Evolutionary conservation across 257 asterid species (phyloP).

Genomic region (Solanum tarijense): DNA sequence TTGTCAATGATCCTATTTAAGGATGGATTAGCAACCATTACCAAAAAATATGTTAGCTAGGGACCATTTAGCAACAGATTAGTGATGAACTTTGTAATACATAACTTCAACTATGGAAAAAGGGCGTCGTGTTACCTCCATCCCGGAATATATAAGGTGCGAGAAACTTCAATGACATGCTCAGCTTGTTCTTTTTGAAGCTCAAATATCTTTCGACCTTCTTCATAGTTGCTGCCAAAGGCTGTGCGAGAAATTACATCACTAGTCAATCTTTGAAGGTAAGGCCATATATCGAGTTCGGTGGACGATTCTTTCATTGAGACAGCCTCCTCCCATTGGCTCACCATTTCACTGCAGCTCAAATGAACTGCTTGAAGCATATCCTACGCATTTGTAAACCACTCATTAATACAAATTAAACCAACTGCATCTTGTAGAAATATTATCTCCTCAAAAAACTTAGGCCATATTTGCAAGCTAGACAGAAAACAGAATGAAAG

Average conservation of each 20-base stretch:
- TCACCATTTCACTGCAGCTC: constrained; percentile 26
- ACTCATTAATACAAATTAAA: background rate
- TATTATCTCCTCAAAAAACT: background rate
- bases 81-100: background rate
- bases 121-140: constrained; percentile 15
- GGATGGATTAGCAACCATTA: background rate
- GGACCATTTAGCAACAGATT: background rate
- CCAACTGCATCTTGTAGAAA: background rate
- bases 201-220: constrained; percentile 38
- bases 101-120: background rate
- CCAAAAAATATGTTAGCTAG: background rate
- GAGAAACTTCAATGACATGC: constrained; percentile 1
- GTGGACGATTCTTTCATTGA: constrained; percentile 3
- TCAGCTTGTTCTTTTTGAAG: constrained; percentile 32
- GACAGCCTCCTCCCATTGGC: constrained; percentile 21
- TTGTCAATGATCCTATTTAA: background rate
- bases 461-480: background rate
- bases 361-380: constrained; percentile 29
- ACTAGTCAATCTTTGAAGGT: constrained; percentile 18
- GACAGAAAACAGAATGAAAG: background rate
- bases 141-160: constrained; percentile 26
- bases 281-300: constrained; percentile 38
- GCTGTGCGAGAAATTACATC: constrained; percentile 41
- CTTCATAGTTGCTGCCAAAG: constrained; percentile 39
- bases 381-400: constrained; percentile 7